A percentile compares a stretch with the other conserved stretches of the same genome.
phyloP scores from a whole-genome alignment of 345 rosid species.

The Aquilaria sinensis region DNA sequence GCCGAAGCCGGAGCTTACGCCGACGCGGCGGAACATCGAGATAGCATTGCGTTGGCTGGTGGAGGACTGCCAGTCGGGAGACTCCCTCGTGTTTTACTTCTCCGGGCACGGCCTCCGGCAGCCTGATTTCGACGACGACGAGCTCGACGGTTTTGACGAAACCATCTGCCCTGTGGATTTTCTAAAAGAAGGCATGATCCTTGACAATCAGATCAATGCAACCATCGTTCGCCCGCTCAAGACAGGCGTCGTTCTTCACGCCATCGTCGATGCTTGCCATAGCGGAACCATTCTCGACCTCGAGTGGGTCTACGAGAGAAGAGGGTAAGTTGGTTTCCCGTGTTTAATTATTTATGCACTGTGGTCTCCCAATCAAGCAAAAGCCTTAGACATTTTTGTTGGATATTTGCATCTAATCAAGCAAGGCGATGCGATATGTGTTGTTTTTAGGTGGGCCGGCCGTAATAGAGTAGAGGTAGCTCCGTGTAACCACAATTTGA shows the following conservation, averaged over 20 bases:
- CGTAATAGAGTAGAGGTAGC: no score
- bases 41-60: slow-evolving; percentile 46
- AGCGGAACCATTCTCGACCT: slow-evolving; percentile 68
- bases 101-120: slow-evolving; percentile 53
- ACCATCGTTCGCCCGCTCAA: slow-evolving; percentile 41
- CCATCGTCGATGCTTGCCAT: slow-evolving; percentile 63
- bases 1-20: slow-evolving; percentile 12
- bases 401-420: no score
- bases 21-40: slow-evolving; percentile 45
- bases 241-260: slow-evolving; percentile 47
- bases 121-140: slow-evolving; percentile 36
- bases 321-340: slow-evolving; percentile 19
- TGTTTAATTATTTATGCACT: no score
- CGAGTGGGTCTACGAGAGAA: slow-evolving; percentile 23
- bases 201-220: slow-evolving; percentile 38
- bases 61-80: slow-evolving; percentile 27
- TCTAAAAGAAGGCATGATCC: slow-evolving; percentile 36
- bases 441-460: no score
- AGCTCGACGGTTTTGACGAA: slow-evolving; percentile 55
- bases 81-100: slow-evolving; percentile 51
- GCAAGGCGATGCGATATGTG: no score
- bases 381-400: no score
- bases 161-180: slow-evolving; percentile 56
- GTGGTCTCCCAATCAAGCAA: no score
- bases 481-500: neutral